Evolutionary conservation across 2,329 filamentous ascomycete species (phyloP), one percentile per base, ranked within the genome.

Genomic region (Rhynchosporium graminicola): DNA sequence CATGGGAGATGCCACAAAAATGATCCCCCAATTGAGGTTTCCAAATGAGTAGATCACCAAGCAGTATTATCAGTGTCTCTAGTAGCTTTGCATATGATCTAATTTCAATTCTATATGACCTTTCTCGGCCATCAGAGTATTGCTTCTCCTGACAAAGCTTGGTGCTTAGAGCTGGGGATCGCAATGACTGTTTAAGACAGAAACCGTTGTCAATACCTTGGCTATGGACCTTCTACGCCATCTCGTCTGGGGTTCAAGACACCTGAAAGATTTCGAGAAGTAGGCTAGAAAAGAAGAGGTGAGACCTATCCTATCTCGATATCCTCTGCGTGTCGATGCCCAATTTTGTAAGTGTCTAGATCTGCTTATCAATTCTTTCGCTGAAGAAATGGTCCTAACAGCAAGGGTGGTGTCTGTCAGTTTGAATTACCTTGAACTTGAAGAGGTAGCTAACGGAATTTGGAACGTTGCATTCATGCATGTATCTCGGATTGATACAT

Each of bases 401-500:
- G 31, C 12, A 20, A 13, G 50, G 26, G 50, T 54, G 50, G 28
- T 54, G 15, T 36, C 47, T 50, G 28, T 28, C 26, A 20, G 9
- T 54, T 42, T 40, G 20, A 26, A 40, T 48, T 29, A 9, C 10
- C 50, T 40, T 40, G n/a, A 33, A 54, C n/a, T 54, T 36, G 33
- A 13, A 13, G 15, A 52, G 29, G 50, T n/a, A n/a, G 50, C 33
- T 52, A n/a, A 7, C 3, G 7, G 26, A 38, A 4, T 54, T 54
- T 8, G 31, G 36, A 54, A 54, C 33, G 38, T 54, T 54, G 33
- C 7, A n/a, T 54, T 54, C 50, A 54, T 54, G 50, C 36, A 54
- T 40, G 5, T 42, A 26, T 36, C 50, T 40, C 33, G 40, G 10
- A 4, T 54, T 40, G 33, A 54, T 42, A 40, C 50, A 42, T n/a